Evolutionary conservation across 2,329 filamentous ascomycete genomes (phyloP).

Genomic region (Apiospora pterosperma): DNA sequence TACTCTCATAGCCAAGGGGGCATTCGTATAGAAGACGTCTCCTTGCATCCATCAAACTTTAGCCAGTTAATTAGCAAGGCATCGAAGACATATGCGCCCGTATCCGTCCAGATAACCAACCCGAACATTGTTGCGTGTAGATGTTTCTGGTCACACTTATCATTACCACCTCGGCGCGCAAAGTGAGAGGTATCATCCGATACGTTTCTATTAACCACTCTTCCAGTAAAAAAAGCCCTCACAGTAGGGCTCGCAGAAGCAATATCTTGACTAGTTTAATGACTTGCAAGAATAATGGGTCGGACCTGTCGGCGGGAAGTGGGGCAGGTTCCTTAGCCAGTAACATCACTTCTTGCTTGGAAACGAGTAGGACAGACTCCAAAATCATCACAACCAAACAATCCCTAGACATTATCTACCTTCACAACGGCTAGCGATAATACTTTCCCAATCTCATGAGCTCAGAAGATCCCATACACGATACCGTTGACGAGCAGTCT

Average conservation of each 20-base stretch:
- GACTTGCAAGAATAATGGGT: background rate
- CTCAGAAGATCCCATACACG: background rate
- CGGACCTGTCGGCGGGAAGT: background rate
- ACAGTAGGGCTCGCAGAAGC: background rate
- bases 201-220: too few relatives aligned
- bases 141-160: background rate
- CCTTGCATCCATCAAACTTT: background rate
- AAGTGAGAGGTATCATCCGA: background rate
- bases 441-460: background rate
- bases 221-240: too few relatives aligned
- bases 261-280: background rate
- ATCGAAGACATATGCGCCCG: background rate
- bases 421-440: background rate
- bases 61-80: background rate
- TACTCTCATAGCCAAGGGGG: background rate
- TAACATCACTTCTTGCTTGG: background rate
- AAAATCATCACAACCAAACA: background rate
- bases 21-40: background rate
- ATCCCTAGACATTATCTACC: background rate
- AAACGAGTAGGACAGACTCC: background rate
- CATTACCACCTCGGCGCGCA: background rate
- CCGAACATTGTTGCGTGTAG: background rate
- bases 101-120: background rate
- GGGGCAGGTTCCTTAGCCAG: background rate
- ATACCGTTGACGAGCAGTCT: background rate